Evolutionary conservation across 148 eudicot genomes (phyloP), one percentile per base, ranked within the genome.

Genomic region (Arbutus unedo): DNA sequence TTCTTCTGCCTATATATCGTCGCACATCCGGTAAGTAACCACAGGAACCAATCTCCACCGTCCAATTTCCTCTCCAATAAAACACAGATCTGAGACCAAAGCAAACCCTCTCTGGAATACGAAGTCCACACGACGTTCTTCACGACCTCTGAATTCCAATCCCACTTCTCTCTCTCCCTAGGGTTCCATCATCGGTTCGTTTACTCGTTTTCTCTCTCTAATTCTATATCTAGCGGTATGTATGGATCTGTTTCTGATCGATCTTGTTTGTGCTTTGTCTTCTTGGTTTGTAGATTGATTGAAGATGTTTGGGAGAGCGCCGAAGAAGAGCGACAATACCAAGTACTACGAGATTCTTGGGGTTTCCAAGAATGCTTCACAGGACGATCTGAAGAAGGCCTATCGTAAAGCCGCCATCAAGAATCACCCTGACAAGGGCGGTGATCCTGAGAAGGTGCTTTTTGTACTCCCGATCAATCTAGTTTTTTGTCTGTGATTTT

Each of bases 391-490:
- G 45, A 90, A 88, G 77, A 88, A 90, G 83, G 91, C 91, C 21
- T 90, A 88, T 78, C 82, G 85, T 5, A 89, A 89, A 77, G 90
- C 91, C 18, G 91, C 91, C 9, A 89, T 89, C 64, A 89, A 89
- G 60, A 89, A 89, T 67, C 91, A 89, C 56, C 91, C 91, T 25
- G 91, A 89, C 21, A 89, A 89, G 79, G 91, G 91, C 15, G 91
- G 91, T 2, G 91, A 89, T 87, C 88, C 91, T 8, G 91, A 89
- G 71, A 89, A 89, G 91, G 91, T 89, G 74, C 13, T 56, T 5
- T 57, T 72, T 11, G 45, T 43, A 6, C 31, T 54, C 19, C 23
- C 21, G 6, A 4, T n/a, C 51, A 49, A 49, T 74, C 55, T 74
- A 3, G 4, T 8, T 64, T 18, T 3, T 8, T 44, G 44, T 44